Conservation (phyloP, 2,329 filamentous ascomycete genomes). For the Ophiognomonia clavigignenti-juglandacearum region DNA sequence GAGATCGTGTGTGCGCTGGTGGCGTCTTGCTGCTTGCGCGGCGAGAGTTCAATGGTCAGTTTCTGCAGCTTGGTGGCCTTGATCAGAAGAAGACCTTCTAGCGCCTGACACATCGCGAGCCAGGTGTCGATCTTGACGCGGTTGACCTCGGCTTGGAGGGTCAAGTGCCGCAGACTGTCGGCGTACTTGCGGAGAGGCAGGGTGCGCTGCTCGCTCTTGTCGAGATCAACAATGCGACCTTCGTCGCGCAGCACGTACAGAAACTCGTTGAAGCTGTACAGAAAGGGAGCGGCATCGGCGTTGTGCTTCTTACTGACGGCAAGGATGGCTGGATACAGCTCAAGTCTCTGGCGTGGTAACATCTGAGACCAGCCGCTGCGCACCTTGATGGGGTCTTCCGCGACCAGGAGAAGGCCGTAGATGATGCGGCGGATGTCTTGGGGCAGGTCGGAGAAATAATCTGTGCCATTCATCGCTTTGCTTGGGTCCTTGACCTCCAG, state of each 20-base stretch:
- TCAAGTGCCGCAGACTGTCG: constrained; percentile 35
- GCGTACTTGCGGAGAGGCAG: constrained; percentile 33
- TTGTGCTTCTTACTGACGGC: constrained; percentile 28
- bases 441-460: constrained; percentile 17
- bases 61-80: constrained; percentile 30
- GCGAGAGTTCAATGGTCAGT: constrained; percentile 34
- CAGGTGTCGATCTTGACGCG: constrained; percentile 25
- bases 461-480: background rate
- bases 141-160: constrained; percentile 38
- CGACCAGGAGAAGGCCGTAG: constrained; percentile 26
- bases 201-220: constrained; percentile 1
- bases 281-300: constrained; percentile 32
- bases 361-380: constrained; percentile 28
- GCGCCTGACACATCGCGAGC: constrained; percentile 15
- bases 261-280: constrained; percentile 46
- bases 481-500: background rate
- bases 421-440: constrained; percentile 30
- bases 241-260: constrained; percentile 40
- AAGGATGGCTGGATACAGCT: constrained; percentile 34
- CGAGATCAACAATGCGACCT: background rate
- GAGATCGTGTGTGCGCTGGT: constrained; percentile 6
- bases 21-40: constrained; percentile 21
- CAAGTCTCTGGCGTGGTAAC: constrained; percentile 20
- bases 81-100: constrained; percentile 8
- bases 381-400: constrained; percentile 26